These are phyloP conservation scores for Phycomyces nitens DNA, from an alignment of 192 early-diverging fungal species.

Conservation along the genomic window DNA sequence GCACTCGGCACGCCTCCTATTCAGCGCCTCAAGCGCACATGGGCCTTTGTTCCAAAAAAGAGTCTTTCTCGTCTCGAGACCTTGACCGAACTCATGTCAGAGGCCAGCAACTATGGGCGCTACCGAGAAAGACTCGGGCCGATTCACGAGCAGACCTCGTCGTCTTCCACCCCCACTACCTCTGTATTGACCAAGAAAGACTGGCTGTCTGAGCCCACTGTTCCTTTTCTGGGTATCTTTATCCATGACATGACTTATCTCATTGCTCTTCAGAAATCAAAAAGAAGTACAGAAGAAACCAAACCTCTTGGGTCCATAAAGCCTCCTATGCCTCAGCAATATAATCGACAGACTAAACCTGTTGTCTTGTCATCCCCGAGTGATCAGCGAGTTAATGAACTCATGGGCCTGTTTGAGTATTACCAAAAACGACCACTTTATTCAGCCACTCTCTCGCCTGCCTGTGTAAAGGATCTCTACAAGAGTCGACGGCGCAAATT, in stretches of 20 bases:
- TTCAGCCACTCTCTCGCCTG: conserved; percentile 31
- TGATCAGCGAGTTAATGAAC: conserved; percentile 56
- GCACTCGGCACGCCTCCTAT: conserved; percentile 67
- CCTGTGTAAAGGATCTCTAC: conserved; percentile 44
- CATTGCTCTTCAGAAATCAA: conserved; percentile 34
- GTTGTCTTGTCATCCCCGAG: not conserved
- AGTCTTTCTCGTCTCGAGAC: conserved; percentile 47
- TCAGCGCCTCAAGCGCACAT: conserved; percentile 64
- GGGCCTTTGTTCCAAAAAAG: conserved; percentile 62
- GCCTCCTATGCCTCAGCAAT: not conserved
- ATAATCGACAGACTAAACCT: conserved; percentile 20
- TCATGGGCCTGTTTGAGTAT: conserved; percentile 48
- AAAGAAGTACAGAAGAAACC: not conserved
- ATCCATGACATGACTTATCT: conserved; percentile 76
- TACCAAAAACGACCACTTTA: conserved; percentile 56
- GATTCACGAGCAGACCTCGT: not conserved
- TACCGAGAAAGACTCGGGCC: conserved; percentile 48
- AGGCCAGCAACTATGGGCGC: conserved; percentile 61
- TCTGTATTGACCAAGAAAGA: not conserved
- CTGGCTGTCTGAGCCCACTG: conserved; percentile 43
- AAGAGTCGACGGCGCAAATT: conserved; percentile 40
- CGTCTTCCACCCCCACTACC: not conserved
- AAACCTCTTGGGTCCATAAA: too few species aligned
- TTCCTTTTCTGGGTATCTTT: conserved; percentile 73
- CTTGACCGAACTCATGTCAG: conserved; percentile 56